Evolutionary conservation across 768 basidiomycete genomes (phyloP).

Genomic region (Mycena vulgaris): DNA sequence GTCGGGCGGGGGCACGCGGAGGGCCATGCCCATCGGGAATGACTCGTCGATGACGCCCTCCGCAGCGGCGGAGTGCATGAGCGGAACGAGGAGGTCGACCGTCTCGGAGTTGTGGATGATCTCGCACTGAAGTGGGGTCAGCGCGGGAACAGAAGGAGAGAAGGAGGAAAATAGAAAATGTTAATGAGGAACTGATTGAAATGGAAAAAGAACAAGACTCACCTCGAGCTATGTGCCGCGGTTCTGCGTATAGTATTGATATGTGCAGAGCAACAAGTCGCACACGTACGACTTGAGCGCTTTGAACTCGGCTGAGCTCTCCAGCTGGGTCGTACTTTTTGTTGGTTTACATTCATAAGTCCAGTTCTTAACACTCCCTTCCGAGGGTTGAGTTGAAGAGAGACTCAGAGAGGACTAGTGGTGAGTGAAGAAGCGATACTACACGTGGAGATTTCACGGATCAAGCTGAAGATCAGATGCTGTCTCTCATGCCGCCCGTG

Average conservation of each 20-base stretch:
- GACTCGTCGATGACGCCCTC: conserved; percentile 70
- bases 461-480: too few relatives aligned
- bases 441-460: too few relatives aligned
- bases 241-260: conserved; percentile 77
- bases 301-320: conserved; percentile 65
- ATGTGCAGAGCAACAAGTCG: conserved; percentile 74
- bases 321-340: too few relatives aligned
- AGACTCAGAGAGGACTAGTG: too few relatives aligned
- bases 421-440: too few relatives aligned
- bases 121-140: conserved; percentile 65
- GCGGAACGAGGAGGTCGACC: too few relatives aligned
- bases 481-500: too few relatives aligned
- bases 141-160: background rate
- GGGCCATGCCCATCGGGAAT: conserved; percentile 71
- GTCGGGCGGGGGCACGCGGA: conserved; percentile 64
- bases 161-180: background rate
- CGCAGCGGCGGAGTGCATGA: conserved; percentile 69
- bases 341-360: too few relatives aligned
- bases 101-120: conserved; percentile 73
- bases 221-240: conserved; percentile 79
- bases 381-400: too few relatives aligned
- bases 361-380: too few relatives aligned
- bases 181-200: background rate
- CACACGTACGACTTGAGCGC: too few relatives aligned
- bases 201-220: conserved; percentile 49